Base-by-base conservation (phyloP, 2,329 filamentous ascomycete species). In the Dactylellina haptotyla region DNA sequence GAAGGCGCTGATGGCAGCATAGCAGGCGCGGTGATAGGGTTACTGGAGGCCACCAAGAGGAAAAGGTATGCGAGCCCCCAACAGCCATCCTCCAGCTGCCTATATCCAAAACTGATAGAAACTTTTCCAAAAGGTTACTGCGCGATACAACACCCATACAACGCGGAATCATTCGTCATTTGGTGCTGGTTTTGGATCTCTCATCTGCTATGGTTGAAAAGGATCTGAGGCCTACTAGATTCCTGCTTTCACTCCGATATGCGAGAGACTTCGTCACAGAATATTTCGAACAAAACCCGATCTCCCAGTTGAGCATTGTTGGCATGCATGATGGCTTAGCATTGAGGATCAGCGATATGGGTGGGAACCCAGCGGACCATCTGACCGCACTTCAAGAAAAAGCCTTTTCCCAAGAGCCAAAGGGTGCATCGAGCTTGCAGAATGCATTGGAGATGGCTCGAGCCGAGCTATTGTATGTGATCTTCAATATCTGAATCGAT, bases 211-310 rank as follows among this genome's bases (percentile, higher is more conserved):
- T 99, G 95, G 82, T 88, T 3, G 93, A 98, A 81, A 98, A 98
- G 82, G 95, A 99, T 80, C 85, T 98, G 76, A 87, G 95, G 25
- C 95, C 95, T 4, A 97, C 89, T 45, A 87, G 94, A 72, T 93
- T 94, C 81, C 86, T 93, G 37, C 86, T 97, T 30, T 90, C 89
- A 58, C 85, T 97, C 79, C 89, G 89, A 75, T 96, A 93, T 81
- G 90, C 93, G 14, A 87, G 90, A 75, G 90, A 93, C 66, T 99
- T 98, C 81, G 90, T 98, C 53, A 87, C 89, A 70, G 94, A 97
- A 80, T 99, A 92, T 82, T 99, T 98, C 80, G 95, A 98, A 82
- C 95, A 99, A 82, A 99, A 99, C 79, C 95, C 95, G 9, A 98
- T 99, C 76, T 96, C 93, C 8, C 95, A 99, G 82, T 87, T 99